These are phyloP conservation scores for Kondoa subrosea DNA, from an alignment of 768 basidiomycete species.

Conservation along the genomic window DNA sequence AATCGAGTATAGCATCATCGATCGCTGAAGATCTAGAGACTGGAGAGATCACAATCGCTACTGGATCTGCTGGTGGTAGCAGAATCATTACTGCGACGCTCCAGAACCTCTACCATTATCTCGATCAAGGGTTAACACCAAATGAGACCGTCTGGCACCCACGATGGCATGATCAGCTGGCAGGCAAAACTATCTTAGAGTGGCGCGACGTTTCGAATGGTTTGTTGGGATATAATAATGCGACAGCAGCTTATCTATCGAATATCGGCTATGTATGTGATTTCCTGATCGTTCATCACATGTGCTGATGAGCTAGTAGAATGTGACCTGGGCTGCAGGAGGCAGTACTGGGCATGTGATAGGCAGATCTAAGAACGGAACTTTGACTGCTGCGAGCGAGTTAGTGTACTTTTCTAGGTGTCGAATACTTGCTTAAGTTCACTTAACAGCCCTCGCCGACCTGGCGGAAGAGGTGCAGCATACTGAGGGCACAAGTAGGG, in stretches of 20 bases:
- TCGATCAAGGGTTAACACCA: slow-evolving; percentile 31
- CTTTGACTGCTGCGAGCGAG: slow-evolving; percentile 25
- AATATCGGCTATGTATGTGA: background rate
- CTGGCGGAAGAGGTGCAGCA: no score
- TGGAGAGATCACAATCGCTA: slow-evolving; percentile 33
- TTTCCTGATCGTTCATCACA: slow-evolving; percentile 19
- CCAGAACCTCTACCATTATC: slow-evolving; percentile 32
- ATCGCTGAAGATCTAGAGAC: slow-evolving; percentile 34
- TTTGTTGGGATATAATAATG: slow-evolving; percentile 22
- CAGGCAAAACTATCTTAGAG: slow-evolving; percentile 25
- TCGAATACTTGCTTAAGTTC: no score
- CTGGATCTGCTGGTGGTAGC: slow-evolving; percentile 34
- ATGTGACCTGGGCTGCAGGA: slow-evolving; percentile 24
- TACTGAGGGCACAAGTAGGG: no score
- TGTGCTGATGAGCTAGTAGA: slow-evolving; percentile 24
- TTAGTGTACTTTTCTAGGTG: no score
- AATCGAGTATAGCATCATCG: slow-evolving; percentile 29
- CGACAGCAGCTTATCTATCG: background rate
- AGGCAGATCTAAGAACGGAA: slow-evolving; percentile 21
- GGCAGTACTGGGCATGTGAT: slow-evolving; percentile 28
- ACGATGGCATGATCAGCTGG: slow-evolving; percentile 30
- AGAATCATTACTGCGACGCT: slow-evolving; percentile 31
- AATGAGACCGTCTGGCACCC: slow-evolving; percentile 14
- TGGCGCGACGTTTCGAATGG: slow-evolving; percentile 15
- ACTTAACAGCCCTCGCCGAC: no score